A percentile compares a stretch with the other conserved stretches of the same genome.
Evolutionary conservation across 331 rosid genomes (phyloP).

Genomic region (Erythrophleum ivorense): DNA sequence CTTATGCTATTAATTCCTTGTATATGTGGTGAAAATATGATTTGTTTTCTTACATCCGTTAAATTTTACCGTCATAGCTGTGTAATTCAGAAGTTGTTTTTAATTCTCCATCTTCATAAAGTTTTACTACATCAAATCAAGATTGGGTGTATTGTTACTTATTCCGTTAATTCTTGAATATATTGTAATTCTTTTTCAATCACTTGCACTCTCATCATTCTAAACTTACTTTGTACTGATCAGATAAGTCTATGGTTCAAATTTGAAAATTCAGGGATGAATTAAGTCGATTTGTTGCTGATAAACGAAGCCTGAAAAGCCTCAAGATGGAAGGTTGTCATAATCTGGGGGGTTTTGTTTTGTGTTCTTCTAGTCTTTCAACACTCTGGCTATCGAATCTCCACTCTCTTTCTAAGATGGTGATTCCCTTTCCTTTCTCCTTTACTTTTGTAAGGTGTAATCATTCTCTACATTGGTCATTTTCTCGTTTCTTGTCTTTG

Average conservation of each 20-base stretch:
- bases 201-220: background rate
- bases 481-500: background rate
- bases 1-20: background rate
- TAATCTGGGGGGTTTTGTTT: conserved; percentile 65
- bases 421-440: conserved; percentile 40
- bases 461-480: background rate
- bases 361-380: conserved; percentile 69
- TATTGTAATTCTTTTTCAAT: background rate
- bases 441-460: background rate
- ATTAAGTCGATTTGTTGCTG: conserved; percentile 72
- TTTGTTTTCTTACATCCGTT: background rate
- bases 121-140: background rate
- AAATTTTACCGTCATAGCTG: background rate
- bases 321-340: conserved; percentile 82
- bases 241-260: conserved; percentile 1
- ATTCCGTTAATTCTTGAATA: background rate
- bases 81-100: background rate
- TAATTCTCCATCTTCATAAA: background rate
- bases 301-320: conserved; percentile 63
- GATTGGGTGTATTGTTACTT: background rate
- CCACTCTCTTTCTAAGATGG: conserved; percentile 74
- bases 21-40: background rate
- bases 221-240: background rate
- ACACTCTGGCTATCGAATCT: conserved; percentile 87
- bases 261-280: conserved; percentile 63